Percentiles rank a stretch among this genome's conserved stretches.
Evolutionary conservation across 768 basidiomycete genomes (phyloP).

Genomic region (Saitozyma podzolica): DNA sequence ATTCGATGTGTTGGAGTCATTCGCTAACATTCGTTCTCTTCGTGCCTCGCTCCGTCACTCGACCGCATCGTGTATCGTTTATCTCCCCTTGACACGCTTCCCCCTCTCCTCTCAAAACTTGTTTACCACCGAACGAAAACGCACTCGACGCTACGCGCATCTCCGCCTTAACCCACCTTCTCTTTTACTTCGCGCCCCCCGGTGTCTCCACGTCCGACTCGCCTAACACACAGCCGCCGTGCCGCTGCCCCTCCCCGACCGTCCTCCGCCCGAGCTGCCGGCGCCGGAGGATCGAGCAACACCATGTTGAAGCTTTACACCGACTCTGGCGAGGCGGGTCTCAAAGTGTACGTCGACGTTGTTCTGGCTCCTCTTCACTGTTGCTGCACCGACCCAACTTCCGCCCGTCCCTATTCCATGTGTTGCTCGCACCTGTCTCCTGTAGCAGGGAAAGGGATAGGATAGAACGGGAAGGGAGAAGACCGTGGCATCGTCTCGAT

Average conservation of each 20-base stretch:
- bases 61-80: too few species aligned
- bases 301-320: slow-evolving; percentile 99
- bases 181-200: not conserved
- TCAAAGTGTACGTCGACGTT: slow-evolving; percentile 83
- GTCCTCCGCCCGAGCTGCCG: slow-evolving; percentile 84
- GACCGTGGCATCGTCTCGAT: too few species aligned
- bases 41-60: too few species aligned
- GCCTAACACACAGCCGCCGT: slow-evolving; percentile 35
- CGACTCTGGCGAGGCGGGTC: slow-evolving; percentile 86
- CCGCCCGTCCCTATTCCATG: too few species aligned
- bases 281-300: slow-evolving; percentile 92
- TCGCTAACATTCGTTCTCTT: not conserved
- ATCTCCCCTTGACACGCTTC: too few species aligned
- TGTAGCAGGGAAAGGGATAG: too few species aligned
- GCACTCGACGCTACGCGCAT: not conserved
- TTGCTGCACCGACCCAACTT: too few species aligned
- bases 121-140: not conserved
- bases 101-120: too few species aligned
- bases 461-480: too few species aligned
- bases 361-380: slow-evolving; percentile 2
- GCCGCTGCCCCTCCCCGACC: slow-evolving; percentile 61
- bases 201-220: too few species aligned
- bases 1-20: not conserved
- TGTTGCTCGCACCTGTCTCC: too few species aligned
- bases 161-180: not conserved